phyloP scores from a whole-genome alignment of 768 basidiomycete genomes.

The Sutorius australiensis region DNA sequence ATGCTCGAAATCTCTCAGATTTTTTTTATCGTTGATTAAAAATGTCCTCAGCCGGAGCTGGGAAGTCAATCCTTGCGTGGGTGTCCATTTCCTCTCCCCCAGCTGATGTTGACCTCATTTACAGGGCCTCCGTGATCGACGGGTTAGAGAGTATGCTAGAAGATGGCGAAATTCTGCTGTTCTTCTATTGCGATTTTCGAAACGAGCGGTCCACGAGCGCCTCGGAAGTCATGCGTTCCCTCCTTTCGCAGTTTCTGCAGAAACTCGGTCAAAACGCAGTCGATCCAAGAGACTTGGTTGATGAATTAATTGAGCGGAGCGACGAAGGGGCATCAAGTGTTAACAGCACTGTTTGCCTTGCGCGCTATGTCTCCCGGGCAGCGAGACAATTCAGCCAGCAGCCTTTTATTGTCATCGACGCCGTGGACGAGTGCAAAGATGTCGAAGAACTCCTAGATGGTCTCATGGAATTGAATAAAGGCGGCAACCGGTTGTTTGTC shows the following conservation, averaged over 20 bases:
- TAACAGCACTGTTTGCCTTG: not conserved
- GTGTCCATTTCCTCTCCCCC: not conserved
- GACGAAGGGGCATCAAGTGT: not conserved
- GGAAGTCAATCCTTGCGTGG: slow-evolving; percentile 9
- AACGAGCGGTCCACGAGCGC: not conserved
- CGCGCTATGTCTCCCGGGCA: not conserved
- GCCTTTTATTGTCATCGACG: not conserved
- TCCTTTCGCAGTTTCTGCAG: not conserved
- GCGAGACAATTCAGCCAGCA: not conserved
- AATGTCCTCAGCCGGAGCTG: not conserved
- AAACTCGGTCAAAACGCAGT: not conserved
- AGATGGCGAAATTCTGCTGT: not conserved
- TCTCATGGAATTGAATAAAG: not conserved
- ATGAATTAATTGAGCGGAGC: not conserved
- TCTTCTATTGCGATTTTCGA: not conserved
- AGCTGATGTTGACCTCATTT: not conserved
- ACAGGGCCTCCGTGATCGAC: slow-evolving; percentile 7
- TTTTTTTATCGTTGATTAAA: not conserved
- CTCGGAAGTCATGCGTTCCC: not conserved
- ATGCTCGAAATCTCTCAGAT: too few relatives aligned
- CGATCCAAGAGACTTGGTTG: not conserved
- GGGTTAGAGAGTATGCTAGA: not conserved
- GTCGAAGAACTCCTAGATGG: not conserved
- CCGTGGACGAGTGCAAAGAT: not conserved
- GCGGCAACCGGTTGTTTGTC: not conserved